Evolutionary conservation across 352 stramenopile species (phyloP), one percentile per base, ranked within the genome.

Genomic region (Discostella stelligera): DNA sequence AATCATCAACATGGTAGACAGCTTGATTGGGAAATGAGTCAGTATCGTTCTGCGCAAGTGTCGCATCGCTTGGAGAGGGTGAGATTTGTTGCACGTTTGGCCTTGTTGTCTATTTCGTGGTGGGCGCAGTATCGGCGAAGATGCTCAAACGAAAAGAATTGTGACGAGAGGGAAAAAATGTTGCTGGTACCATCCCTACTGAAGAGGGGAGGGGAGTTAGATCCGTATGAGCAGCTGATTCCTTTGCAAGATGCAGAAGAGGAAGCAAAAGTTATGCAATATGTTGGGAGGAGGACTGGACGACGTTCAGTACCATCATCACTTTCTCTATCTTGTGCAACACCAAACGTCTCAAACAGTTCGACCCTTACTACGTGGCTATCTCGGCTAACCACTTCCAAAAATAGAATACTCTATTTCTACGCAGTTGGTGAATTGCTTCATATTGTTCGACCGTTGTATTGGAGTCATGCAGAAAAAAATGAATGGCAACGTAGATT

Each of bases 401-500:
- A 59, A 27, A 63, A 61, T 44, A 73, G 70, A 41, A 65, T 79
- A 16, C 14, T 74, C 0, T 79, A 74, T 46, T 50, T 71, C 20
- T 66, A 83, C 23, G 62, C 66, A 20, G 25, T 77, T n/a, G 76
- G 76, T 55, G 76, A 83, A 61, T 50, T 79, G 7, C 66, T 83
- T 46, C 70, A 83, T 53, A 71, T 83, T 50, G 50, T 83, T 18
- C 69, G 76, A 48, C 76, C 76, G 30, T 71, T 79, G 32, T 83
- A 83, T 62, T 83, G 76, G 76, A 83, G 76, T 55, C 21, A 53
- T 66, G 62, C 76, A 25, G 65, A 79, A 66, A 70, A 53, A 44
- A 53, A 27, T 37, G 44, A 73, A 55, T 83, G 76, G 76, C 54
- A 66, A 53, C 14, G 37, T 0, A 70, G 30, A 44, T 32, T 27